These are phyloP conservation scores for Tricharina praecox DNA, from an alignment of 495 filamentous ascomycete species.

Conservation along the genomic window DNA sequence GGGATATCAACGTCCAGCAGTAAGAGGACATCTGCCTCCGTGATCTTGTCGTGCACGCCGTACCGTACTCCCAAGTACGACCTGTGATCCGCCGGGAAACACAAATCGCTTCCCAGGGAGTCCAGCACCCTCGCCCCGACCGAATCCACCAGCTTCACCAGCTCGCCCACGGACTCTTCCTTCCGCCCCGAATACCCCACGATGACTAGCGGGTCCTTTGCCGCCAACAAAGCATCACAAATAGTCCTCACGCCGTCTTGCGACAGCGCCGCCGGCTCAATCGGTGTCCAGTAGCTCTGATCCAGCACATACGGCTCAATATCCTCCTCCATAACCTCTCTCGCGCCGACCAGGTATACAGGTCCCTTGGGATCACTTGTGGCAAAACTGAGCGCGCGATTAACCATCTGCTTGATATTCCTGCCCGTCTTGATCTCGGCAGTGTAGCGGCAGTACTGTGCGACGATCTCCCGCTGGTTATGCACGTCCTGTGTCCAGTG, in stretches of 20 bases:
- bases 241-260: conserved; percentile 48
- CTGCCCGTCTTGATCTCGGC: conserved; percentile 79
- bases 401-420: conserved; percentile 93
- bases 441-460: conserved; percentile 85
- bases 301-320: conserved; percentile 62
- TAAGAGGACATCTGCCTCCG: conserved; percentile 66
- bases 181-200: conserved; percentile 73
- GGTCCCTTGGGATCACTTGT: conserved; percentile 66
- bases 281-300: conserved; percentile 57
- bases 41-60: conserved; percentile 56
- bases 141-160: conserved; percentile 62
- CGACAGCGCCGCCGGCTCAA: conserved; percentile 60
- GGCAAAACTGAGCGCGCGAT: conserved; percentile 76
- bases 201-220: conserved; percentile 60
- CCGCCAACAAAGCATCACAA: conserved; percentile 49
- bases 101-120: conserved; percentile 87
- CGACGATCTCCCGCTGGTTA: conserved; percentile 80
- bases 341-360: conserved; percentile 66
- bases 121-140: conserved; percentile 72
- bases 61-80: conserved; percentile 56
- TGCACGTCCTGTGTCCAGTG: conserved; percentile 97
- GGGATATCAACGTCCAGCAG: conserved; percentile 74
- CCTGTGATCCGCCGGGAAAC: conserved; percentile 66
- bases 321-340: conserved; percentile 88
- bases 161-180: conserved; percentile 45